phyloP scores from a whole-genome alignment of 225 moss, liverwort and hornwort genomes.

The Pleurozium schreberi region DNA sequence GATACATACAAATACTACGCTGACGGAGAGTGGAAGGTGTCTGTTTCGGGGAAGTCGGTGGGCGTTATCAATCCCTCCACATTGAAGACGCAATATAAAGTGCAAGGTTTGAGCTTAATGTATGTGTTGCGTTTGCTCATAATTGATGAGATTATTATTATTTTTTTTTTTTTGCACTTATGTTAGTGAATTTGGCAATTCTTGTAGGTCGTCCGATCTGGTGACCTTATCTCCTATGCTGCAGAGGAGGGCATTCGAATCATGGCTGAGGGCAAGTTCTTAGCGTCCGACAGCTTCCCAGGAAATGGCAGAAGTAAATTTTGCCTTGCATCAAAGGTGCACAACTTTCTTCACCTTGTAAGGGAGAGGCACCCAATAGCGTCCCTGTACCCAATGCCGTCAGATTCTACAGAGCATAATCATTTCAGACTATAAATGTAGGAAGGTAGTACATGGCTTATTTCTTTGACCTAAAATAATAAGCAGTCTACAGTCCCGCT shows the following conservation, averaged over 20 bases:
- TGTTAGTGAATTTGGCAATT: background rate
- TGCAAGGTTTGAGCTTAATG: constrained; percentile 44
- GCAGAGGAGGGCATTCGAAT: constrained; percentile 79
- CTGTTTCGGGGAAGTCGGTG: constrained; percentile 41
- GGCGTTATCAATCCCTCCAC: constrained; percentile 63
- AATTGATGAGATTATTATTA: background rate
- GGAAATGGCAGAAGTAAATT: constrained; percentile 79
- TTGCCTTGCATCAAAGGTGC: constrained; percentile 72
- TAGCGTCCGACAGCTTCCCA: constrained; percentile 73
- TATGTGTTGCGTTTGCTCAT: background rate
- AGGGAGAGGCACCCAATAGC: too few relatives aligned
- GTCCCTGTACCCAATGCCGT: too few relatives aligned
- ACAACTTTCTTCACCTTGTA: background rate
- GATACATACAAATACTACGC: constrained; percentile 70
- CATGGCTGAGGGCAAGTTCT: constrained; percentile 56
- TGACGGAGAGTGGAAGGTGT: constrained; percentile 85
- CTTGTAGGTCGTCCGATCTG: constrained; percentile 66
- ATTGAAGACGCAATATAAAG: constrained; percentile 62
- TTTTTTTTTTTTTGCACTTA: background rate
- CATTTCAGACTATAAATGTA: too few relatives aligned
- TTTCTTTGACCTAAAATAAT: too few relatives aligned
- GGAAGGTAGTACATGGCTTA: too few relatives aligned
- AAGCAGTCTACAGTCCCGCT: too few relatives aligned
- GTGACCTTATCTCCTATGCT: constrained; percentile 64
- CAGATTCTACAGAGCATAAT: too few relatives aligned